These are phyloP conservation scores for Penicillium salamii DNA, from an alignment of 495 filamentous ascomycete genomes.

Conservation along the genomic window DNA sequence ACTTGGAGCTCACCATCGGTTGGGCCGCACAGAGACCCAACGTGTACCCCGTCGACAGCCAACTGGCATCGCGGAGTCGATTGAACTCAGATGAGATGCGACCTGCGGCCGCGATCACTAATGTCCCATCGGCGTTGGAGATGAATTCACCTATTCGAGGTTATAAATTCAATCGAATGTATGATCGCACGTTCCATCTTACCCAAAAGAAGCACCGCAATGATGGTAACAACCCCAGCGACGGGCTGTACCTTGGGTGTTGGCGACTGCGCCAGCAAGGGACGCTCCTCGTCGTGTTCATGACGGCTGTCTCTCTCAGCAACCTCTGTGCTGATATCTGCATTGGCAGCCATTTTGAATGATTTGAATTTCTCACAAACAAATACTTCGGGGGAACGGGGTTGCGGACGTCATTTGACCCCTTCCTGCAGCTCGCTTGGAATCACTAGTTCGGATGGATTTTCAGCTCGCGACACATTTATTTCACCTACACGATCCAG, in stretches of 20 bases:
- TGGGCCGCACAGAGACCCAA: constrained; percentile 60
- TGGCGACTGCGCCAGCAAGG: constrained; percentile 6
- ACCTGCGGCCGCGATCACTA: constrained; percentile 61
- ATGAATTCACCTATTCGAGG: constrained; percentile 61
- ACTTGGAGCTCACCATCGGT: constrained; percentile 52
- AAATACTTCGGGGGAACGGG: too few species aligned
- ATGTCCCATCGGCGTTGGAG: constrained; percentile 57
- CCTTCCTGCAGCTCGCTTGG: too few species aligned
- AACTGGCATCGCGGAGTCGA: constrained; percentile 55
- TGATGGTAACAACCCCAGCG: constrained; percentile 29
- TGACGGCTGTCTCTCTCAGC: too few species aligned
- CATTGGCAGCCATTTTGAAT: constrained; percentile 6
- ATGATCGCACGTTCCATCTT: background rate
- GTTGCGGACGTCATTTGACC: too few species aligned
- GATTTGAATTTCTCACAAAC: too few species aligned
- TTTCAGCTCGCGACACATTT: too few species aligned
- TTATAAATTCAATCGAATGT: too few species aligned
- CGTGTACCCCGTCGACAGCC: constrained; percentile 65
- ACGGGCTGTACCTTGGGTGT: constrained; percentile 7
- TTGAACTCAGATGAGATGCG: constrained; percentile 67
- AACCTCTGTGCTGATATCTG: too few species aligned
- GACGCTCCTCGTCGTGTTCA: constrained; percentile 25
- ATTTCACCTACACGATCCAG: too few species aligned
- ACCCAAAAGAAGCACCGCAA: constrained; percentile 39
- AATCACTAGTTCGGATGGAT: too few species aligned